Evolutionary conservation across 768 basidiomycete species (phyloP), one percentile per base, ranked within the genome.

Genomic region (Mycena metata): DNA sequence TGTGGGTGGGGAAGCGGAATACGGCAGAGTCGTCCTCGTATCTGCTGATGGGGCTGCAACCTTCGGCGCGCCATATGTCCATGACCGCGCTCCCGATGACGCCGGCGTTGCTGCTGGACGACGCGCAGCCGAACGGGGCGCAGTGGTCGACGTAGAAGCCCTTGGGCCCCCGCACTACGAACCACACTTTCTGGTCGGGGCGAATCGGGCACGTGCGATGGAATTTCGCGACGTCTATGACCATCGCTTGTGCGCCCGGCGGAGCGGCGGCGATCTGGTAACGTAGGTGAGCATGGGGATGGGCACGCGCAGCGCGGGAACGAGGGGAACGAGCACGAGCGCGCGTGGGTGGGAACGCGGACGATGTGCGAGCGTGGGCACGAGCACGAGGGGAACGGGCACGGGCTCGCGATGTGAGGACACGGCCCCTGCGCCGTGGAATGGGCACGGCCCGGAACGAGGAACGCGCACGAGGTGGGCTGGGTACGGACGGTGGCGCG

Each of bases 121-220:
- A 76, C 0, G 76, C 23, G 11, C 73, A 70, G 1, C 80, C 74
- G 52, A 81, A 81, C 3, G 79, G 79, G 43, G 72, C 56, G 42
- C 58, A 55, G 61, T 81, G 81, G 10, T 83, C 78, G 5, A 82
- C 75, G 52, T 64, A 82, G 45, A 79, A 79, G 0, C 74, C 73
- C 0, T 63, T 30, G 0, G 12, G 58, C 3, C 74, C 78, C 47
- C 76, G 72, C 7, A 80, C 49, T 0, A 81, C 78, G 3, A 83
- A 70, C 76, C 77, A 81, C 0, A 55, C 50, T 46, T 83, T 84
- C 67, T 82, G 78, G 0, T 71, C 64, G 0, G 81, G 79, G 2
- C 62, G 56, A 2, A 80, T 75, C 0, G 81, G 79, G 30, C 77
- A 77, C 0, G 79, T 82, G 0, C 79, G 64, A 64, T 82, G 81